Evolutionary conservation across 1,139 yeast genomes (phyloP), one percentile per base, ranked within the genome.

Genomic region (Pichia sp.): DNA sequence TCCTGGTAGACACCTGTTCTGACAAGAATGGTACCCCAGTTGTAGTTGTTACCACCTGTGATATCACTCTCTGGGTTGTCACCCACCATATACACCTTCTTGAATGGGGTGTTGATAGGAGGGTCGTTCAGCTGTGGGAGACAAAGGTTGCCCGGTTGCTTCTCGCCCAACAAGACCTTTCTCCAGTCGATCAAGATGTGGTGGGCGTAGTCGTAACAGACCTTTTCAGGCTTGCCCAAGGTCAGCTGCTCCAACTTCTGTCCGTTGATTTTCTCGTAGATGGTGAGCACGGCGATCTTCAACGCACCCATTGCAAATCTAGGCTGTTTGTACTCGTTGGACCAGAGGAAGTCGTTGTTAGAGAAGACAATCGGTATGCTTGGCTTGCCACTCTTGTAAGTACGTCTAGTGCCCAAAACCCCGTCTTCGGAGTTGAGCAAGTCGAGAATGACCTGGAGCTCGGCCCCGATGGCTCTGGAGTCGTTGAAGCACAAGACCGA

Each of bases 51-150:
- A 2, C 96, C 99, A 0, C 99, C 99, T 59, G 79, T 78, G 50
- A 93, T 93, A 67, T 93, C 99, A 53, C 92, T 83, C 34, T 85
- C 93, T 4, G 97, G 98, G 69, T 93, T 93, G 70, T 93, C 99
- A 32, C 99, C 99, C 38, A 93, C 88, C 99, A 93, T 93, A 72
- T 78, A 92, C 2, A 92, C 86, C 41, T 77, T 72, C 31, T 74
- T 70, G 60, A 82, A 82, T 3, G 82, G 81, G 7, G 76, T 65
- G 15, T 61, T 53, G 10, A 54, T 53, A 2, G 81, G 81, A 5
- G 72, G 61, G 30, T 56, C 61, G 45, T 63, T 61, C 55, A 79
- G 67, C 36, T 65, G 66, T 1, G 82, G 82, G 52, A 73, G 65
- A 41, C 72, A 62, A 40, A 71, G 70, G 7, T 64, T 61, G 26